Percentiles rank a stretch among this genome's conserved stretches.
Evolutionary conservation across 176 grass and related monocot genomes (phyloP).

Genomic region (Bonia amplexicaulis): DNA sequence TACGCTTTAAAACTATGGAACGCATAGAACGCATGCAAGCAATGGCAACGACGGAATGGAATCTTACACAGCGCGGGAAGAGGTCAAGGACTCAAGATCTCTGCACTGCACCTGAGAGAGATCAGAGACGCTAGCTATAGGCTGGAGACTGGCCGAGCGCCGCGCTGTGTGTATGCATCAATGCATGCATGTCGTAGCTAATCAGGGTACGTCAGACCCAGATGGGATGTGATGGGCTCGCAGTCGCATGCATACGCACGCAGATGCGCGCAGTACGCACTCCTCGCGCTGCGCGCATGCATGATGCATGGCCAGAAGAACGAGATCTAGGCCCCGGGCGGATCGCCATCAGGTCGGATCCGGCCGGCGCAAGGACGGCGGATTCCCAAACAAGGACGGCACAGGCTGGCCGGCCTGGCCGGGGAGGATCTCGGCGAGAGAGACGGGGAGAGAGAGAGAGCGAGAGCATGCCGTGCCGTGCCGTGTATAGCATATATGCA

Average conservation of each 20-base stretch:
- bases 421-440: neutral
- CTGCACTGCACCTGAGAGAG: neutral
- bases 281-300: neutral
- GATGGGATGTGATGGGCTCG: neutral
- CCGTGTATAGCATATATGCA: neutral
- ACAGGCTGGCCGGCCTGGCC: neutral
- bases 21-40: neutral
- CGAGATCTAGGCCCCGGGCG: constrained; percentile 30
- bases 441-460: neutral
- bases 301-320: neutral
- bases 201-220: neutral
- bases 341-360: neutral
- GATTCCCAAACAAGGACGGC: neutral
- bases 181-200: neutral
- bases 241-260: neutral
- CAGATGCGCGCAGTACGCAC: neutral
- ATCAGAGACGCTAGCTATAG: neutral
- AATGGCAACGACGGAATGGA: constrained; percentile 9
- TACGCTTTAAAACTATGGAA: too few species aligned
- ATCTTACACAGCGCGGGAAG: constrained; percentile 41
- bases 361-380: neutral
- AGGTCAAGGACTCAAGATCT: constrained; percentile 44
- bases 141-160: neutral
- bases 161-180: neutral
- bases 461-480: neutral